phyloP scores from a whole-genome alignment of 2,329 filamentous ascomycete genomes.

The Cladophialophora bantiana region DNA sequence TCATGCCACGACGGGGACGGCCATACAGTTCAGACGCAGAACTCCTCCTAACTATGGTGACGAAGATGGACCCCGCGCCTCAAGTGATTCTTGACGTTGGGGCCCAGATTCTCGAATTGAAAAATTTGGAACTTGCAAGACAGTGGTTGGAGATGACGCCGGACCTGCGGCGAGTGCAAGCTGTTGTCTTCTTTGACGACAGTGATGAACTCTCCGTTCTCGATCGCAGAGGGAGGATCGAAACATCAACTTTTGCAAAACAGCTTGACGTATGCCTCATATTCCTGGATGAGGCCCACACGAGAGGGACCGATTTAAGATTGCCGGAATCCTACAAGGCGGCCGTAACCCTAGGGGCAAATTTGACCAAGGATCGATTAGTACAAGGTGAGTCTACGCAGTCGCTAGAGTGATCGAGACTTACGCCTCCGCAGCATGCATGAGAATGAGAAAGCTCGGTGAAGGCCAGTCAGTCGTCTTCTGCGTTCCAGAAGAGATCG shows the following conservation, averaged over 20 bases:
- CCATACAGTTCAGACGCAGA: conserved; percentile 46
- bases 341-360: not conserved
- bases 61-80: conserved; percentile 48
- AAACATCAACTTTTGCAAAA: not conserved
- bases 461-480: conserved; percentile 4
- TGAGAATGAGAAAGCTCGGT: conserved; percentile 9
- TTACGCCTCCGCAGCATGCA: not conserved
- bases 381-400: not conserved
- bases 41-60: conserved; percentile 56
- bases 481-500: conserved; percentile 6
- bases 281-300: conserved; percentile 4
- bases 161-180: conserved; percentile 45
- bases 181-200: conserved; percentile 63
- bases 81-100: conserved; percentile 74
- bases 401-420: not conserved
- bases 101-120: conserved; percentile 70
- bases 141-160: conserved; percentile 57
- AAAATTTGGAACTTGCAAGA: conserved; percentile 61
- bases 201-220: conserved; percentile 44
- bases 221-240: conserved; percentile 36
- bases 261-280: conserved; percentile 1
- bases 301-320: conserved; percentile 5
- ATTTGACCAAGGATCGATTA: not conserved
- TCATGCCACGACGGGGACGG: conserved; percentile 33
- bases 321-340: not conserved